phyloP scores from a whole-genome alignment of 108 stramenopile genomes.

The Chaetoceros muelleri region DNA sequence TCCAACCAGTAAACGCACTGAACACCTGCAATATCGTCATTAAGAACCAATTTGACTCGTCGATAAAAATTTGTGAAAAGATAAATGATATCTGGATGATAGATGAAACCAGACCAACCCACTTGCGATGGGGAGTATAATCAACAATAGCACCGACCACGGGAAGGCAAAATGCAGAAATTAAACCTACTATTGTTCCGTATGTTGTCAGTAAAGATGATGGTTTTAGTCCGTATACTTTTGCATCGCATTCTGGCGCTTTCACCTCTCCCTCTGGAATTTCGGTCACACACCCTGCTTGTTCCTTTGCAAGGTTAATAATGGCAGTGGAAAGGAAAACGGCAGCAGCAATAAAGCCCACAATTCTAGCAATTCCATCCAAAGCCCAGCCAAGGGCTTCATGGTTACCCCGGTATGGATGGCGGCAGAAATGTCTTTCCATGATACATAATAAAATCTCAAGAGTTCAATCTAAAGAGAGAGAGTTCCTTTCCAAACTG shows the following conservation, averaged over 20 bases:
- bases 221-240: constrained; percentile 56
- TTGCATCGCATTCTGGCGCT: constrained; percentile 36
- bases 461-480: no score
- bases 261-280: constrained; percentile 23
- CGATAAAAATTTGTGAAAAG: constrained; percentile 44
- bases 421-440: no score
- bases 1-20: constrained; percentile 46
- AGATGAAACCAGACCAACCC: constrained; percentile 33
- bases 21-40: constrained; percentile 33
- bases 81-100: constrained; percentile 26
- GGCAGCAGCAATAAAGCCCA: constrained; percentile 42
- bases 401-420: constrained; percentile 27
- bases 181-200: constrained; percentile 47
- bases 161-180: constrained; percentile 36
- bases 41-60: constrained; percentile 38
- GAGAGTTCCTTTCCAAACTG: no score
- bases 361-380: constrained; percentile 29
- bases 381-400: constrained; percentile 63
- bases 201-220: constrained; percentile 57
- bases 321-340: constrained; percentile 58
- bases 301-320: constrained; percentile 42
- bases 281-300: constrained; percentile 43
- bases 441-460: no score
- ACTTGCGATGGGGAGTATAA: constrained; percentile 43
- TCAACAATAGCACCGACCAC: constrained; percentile 67